Conservation (phyloP, 768 basidiomycete species). For the Floccularia luteovirens region DNA sequence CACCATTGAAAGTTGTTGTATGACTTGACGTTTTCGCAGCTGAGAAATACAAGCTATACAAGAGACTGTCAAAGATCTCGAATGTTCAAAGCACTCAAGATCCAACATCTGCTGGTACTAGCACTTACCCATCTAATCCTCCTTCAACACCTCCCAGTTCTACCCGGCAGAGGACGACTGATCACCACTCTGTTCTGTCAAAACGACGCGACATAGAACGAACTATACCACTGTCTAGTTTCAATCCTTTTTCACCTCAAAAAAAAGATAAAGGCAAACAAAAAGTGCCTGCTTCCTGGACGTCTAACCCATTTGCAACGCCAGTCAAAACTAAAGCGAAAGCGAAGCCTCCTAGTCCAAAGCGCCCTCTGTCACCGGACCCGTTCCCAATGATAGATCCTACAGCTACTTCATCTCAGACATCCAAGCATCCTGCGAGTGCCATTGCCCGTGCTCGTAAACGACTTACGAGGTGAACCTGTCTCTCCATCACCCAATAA, state of each 20-base stretch:
- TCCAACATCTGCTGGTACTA: neutral
- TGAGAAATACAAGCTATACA: conserved; percentile 77
- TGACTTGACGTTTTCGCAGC: conserved; percentile 32
- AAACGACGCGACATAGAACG: conserved; percentile 44
- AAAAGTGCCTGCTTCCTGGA: neutral
- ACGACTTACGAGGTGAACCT: conserved; percentile 72
- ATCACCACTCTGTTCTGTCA: conserved; percentile 28
- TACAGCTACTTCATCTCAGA: conserved; percentile 9
- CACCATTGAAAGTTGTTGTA: conserved; percentile 2
- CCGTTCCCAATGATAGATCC: conserved; percentile 28
- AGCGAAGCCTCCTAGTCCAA: neutral
- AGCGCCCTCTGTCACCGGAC: conserved; percentile 21
- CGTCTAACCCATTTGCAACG: conserved; percentile 38
- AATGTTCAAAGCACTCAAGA: conserved; percentile 3
- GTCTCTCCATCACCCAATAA: conserved; percentile 81
- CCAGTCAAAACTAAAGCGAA: conserved; percentile 21
- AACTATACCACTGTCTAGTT: conserved; percentile 44
- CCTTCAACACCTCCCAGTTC: conserved; percentile 31
- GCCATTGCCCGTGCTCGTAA: conserved; percentile 69
- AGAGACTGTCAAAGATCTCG: conserved; percentile 52
- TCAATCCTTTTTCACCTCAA: conserved; percentile 76
- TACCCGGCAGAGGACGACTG: conserved; percentile 21
- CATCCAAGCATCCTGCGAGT: conserved; percentile 12
- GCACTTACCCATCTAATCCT: conserved; percentile 3
- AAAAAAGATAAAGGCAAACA: conserved; percentile 45